Evolutionary conservation across 116 monocot species (phyloP), one percentile per base, ranked within the genome.

Genomic region (Phalaenopsis hybrid): DNA sequence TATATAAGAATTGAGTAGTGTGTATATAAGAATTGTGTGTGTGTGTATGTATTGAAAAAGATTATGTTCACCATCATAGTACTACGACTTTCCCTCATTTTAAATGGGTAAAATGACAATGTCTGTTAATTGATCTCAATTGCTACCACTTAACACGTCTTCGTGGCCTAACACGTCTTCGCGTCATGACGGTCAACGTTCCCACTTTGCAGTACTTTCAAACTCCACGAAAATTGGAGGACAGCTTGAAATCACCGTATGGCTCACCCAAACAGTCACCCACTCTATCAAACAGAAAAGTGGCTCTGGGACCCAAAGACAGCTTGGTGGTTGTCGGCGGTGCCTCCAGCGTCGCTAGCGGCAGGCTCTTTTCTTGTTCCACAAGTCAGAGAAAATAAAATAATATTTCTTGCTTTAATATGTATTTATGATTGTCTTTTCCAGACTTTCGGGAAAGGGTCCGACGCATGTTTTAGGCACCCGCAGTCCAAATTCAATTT

Each of bases 401-500:
- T 21, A 13, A 1, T 63, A 0, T 63, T 23, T 21, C n/a, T 61
- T 20, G 18, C 11, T 57, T 57, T 0, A 31, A 31, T 31, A 31
- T 57, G 18, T 11, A 57, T 57, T 7, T 15, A 57, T 57, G 18
- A 8, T 15, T 46, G 4, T 46, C 4, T 46, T 46, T 46, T 46
- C 46, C 4, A 46, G 46, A 46, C 52, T 15, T 52, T 52, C 52
- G 13, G 52, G 15, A 52, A 13, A 15, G 52, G 52, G 52, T 52
- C 49, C 10, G 49, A 49, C 1, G 49, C 49, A 49, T 49, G 12
- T 52, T 46, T 52, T 52, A 52, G 3, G 65, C 7, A 58, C 79
- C 45, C 63, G 79, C 44, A 63, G 31, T 43, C 20, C 46, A 67
- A 51, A 51, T 21, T 21, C 68, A 80, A 25, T 68, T 80, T 46